These are phyloP conservation scores for Harrya chromipes DNA, from an alignment of 768 basidiomycete species.

Conservation along the genomic window DNA sequence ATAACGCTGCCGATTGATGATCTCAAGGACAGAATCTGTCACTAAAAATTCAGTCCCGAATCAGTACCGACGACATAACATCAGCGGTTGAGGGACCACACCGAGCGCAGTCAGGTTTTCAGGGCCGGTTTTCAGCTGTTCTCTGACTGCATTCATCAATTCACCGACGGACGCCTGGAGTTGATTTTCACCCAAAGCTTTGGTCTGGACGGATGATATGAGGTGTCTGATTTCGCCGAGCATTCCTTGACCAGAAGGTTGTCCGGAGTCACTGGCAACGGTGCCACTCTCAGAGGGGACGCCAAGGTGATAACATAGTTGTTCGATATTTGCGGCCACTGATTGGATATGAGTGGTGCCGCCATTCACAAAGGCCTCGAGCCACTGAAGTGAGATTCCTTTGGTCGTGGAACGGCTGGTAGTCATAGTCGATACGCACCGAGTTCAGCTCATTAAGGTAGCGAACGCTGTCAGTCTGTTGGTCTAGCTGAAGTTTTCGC, in stretches of 20 bases:
- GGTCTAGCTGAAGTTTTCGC: constrained; percentile 49
- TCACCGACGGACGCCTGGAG: constrained; percentile 36
- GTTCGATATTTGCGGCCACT: constrained; percentile 57
- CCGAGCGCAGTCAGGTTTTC: constrained; percentile 43
- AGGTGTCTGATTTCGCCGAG: constrained; percentile 36
- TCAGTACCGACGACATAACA: constrained; percentile 9
- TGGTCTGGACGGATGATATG: constrained; percentile 32
- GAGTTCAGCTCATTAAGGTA: constrained; percentile 77
- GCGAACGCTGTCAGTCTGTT: constrained; percentile 71
- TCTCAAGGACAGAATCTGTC: constrained; percentile 52
- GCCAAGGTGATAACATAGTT: constrained; percentile 55
- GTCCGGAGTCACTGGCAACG: not conserved
- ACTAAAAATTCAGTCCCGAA: constrained; percentile 35
- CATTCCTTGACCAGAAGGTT: constrained; percentile 23
- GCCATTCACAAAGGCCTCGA: constrained; percentile 77
- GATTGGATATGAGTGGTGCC: constrained; percentile 70
- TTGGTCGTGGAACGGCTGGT: not conserved
- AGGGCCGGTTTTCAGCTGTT: constrained; percentile 36
- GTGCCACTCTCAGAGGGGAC: constrained; percentile 23
- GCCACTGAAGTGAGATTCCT: constrained; percentile 50
- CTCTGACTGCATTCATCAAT: constrained; percentile 38
- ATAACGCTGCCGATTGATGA: constrained; percentile 66
- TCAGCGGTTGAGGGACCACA: constrained; percentile 17
- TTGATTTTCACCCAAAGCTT: constrained; percentile 28
- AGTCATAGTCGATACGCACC: constrained; percentile 37